Base-by-base conservation (phyloP, 2,329 filamentous ascomycete genomes). In the Sarocladium oryzae region DNA sequence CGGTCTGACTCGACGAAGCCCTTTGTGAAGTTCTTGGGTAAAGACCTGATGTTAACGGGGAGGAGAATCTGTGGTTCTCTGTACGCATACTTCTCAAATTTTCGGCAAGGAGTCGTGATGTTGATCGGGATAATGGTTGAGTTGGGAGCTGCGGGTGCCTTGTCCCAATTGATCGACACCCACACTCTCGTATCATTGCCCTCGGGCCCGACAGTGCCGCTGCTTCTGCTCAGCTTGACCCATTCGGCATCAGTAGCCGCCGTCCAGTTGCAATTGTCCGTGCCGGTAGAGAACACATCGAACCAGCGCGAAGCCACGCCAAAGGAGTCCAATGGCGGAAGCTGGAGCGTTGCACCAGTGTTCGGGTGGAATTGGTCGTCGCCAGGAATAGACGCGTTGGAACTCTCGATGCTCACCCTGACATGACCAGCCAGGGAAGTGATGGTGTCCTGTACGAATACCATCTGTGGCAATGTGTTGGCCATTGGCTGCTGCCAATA, bases 401-500 rank as follows among this genome's bases (percentile, higher is more conserved):
- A 77, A 7, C 78, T 81, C 63, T 88, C 82, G 9, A 85, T 74
- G 1, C 77, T 70, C 40, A 89, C 69, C 20, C 83, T 82, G 51
- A 88, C 69, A 51, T 82, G 74, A 7, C 85, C 84, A 1, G 77
- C 75, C n/a, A 50, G 24, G 23, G 33, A 51, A 21, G 16, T 36
- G 18, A 41, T 20, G 15, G 46, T 28, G 4, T 71, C 72, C 16
- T 63, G 61, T 3, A 63, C 60, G n/a, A 58, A 63, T 3, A 55
- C 43, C 18, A 63, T 52, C 5, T 78, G 75, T 0, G 84, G 83
- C 1, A 85, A 74, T 0, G 77, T 76, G 60, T 88, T 85, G 30
- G 83, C 73, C 84, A 87, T 87, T 1, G 85, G 83, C 61, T 88
- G 84, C 65, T 88, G 85, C 84, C 84, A 79, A 63, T 63, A 62